phyloP scores from a whole-genome alignment of 2,329 filamentous ascomycete species.

The Cladosporium sp. region DNA sequence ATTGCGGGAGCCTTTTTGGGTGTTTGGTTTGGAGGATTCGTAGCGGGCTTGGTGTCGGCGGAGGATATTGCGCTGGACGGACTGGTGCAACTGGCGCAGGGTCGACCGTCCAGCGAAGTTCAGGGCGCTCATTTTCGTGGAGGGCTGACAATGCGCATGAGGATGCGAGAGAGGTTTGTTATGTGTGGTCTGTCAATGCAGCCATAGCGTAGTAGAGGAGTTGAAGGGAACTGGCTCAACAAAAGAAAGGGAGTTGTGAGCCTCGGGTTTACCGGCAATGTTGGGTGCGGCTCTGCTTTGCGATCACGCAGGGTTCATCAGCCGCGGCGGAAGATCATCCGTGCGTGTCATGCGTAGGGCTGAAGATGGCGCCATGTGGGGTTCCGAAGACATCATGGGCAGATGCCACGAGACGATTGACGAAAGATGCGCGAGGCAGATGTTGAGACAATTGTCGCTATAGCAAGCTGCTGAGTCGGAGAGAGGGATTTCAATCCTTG shows the following conservation, averaged over 20 bases:
- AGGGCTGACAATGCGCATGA: not conserved
- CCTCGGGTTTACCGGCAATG: constrained; percentile 5
- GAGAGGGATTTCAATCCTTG: too few species aligned
- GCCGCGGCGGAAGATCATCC: too few species aligned
- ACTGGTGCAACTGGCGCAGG: constrained; percentile 26
- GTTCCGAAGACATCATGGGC: too few species aligned
- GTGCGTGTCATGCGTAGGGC: not conserved
- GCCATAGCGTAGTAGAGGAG: constrained; percentile 11
- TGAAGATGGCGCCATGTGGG: not conserved
- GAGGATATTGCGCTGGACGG: constrained; percentile 28
- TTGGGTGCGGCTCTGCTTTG: constrained; percentile 1
- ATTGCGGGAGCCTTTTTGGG: constrained; percentile 12
- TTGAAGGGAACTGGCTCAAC: not conserved
- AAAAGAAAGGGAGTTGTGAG: constrained; percentile 1
- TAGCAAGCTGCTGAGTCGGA: too few species aligned
- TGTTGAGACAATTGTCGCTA: too few species aligned
- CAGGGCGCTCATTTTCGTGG: constrained; percentile 21
- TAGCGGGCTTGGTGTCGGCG: constrained; percentile 22
- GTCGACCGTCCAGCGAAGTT: constrained; percentile 24
- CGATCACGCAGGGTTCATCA: constrained; percentile 8
- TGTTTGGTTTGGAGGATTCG: constrained; percentile 18
- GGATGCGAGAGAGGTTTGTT: not conserved
- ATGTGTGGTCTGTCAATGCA: not conserved
- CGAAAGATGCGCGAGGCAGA: too few species aligned
- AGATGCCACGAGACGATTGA: too few species aligned